Evolutionary conservation across 345 rosid species (phyloP).

Genomic region (Syzygium aromaticum): DNA sequence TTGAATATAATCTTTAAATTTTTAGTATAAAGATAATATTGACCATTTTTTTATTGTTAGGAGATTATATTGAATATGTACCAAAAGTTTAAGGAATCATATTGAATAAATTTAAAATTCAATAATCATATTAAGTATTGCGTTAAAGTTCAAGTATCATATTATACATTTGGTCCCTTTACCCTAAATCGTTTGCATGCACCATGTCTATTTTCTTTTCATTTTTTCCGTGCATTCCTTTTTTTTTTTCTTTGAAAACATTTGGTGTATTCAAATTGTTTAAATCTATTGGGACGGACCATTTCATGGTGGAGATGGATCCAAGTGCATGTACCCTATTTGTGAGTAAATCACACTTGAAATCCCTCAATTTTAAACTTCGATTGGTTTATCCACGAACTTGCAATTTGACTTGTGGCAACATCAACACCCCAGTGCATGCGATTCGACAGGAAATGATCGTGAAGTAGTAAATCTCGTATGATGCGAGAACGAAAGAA

Average conservation of each 20-base stretch:
- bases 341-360: background rate
- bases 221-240: too few relatives aligned
- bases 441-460: background rate
- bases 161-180: too few relatives aligned
- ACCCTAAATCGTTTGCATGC: background rate
- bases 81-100: too few relatives aligned
- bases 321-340: background rate
- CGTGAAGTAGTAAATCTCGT: background rate
- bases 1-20: too few relatives aligned
- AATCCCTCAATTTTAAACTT: background rate
- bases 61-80: too few relatives aligned
- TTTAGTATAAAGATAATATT: too few relatives aligned
- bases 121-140: too few relatives aligned
- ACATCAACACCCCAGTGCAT: background rate
- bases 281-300: background rate
- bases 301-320: background rate
- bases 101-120: too few relatives aligned
- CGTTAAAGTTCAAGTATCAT: too few relatives aligned
- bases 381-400: background rate
- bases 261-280: too few relatives aligned
- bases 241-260: too few relatives aligned
- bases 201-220: background rate
- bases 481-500: fast-evolving
- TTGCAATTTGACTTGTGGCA: background rate
- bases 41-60: too few relatives aligned